Percentiles rank a stretch among this genome's conserved stretches.
phyloP scores from a whole-genome alignment of 805 yeast species.

The Yamadazyma takamatsuzukensis region DNA sequence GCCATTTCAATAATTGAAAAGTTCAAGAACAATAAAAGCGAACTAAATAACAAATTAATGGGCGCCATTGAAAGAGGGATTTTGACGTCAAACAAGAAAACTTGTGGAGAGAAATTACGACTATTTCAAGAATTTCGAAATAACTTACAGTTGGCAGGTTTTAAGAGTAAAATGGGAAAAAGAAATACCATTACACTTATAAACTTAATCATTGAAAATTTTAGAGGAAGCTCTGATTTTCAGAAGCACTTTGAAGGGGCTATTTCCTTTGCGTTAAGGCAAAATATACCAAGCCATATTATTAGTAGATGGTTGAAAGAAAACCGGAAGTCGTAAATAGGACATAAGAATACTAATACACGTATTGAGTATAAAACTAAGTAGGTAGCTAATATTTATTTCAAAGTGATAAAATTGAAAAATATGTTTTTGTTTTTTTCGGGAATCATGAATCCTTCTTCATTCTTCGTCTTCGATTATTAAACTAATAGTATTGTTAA shows the following conservation, averaged over 20 bases:
- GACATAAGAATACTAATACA: no score
- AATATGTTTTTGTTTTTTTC: no score
- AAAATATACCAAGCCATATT: constrained; percentile 4
- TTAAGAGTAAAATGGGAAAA: constrained; percentile 9
- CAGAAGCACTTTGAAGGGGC: background rate
- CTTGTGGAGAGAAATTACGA: constrained; percentile 15
- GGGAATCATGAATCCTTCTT: no score
- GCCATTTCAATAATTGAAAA: constrained; percentile 21
- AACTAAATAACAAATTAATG: constrained; percentile 12
- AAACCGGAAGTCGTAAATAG: no score
- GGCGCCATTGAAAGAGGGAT: constrained; percentile 25
- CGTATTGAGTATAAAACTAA: no score
- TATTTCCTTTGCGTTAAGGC: background rate
- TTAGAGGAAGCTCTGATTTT: background rate
- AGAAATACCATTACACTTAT: constrained; percentile 3
- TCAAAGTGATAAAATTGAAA: no score
- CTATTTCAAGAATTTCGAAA: constrained; percentile 9
- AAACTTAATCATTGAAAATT: background rate
- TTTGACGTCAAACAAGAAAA: constrained; percentile 15
- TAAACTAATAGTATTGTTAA: no score
- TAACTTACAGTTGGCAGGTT: constrained; percentile 10
- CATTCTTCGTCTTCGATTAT: no score
- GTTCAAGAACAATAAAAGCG: constrained; percentile 17
- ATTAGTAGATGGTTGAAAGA: constrained; percentile 14
- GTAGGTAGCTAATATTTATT: no score